Conservation (phyloP, 176 grass and related monocot species). For the Areca catechu region DNA sequence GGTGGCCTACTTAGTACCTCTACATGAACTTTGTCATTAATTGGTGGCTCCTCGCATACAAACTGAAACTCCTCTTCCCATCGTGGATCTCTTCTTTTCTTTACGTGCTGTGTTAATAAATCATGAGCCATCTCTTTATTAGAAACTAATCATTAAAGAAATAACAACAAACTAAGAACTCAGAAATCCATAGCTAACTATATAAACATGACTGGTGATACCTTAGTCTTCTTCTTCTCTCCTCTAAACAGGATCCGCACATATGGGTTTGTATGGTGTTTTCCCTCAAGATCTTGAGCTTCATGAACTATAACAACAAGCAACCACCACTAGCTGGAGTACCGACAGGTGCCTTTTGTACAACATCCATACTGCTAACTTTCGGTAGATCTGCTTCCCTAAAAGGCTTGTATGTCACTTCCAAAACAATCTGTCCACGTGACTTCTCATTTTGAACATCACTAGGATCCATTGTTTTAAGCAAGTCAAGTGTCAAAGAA, state of each 20-base stretch:
- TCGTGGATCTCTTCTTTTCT: conserved; percentile 87
- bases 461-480: conserved; percentile 59
- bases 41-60: conserved; percentile 72
- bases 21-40: conserved; percentile 77
- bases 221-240: conserved; percentile 70
- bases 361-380: background rate
- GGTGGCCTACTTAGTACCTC: conserved; percentile 70
- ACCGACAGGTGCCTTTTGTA: conserved; percentile 4
- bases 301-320: conserved; percentile 19
- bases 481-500: conserved; percentile 58
- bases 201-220: conserved; percentile 7
- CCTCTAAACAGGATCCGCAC: conserved; percentile 11
- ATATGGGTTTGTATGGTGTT: conserved; percentile 21
- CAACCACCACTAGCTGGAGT: conserved; percentile 17
- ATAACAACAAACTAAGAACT: too few species aligned
- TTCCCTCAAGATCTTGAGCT: conserved; percentile 23
- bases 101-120: conserved; percentile 42
- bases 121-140: too few species aligned
- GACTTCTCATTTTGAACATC: conserved; percentile 68
- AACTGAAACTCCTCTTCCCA: conserved; percentile 79
- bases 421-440: conserved; percentile 40
- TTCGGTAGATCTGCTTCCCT: conserved; percentile 9
- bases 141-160: too few species aligned
- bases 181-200: too few species aligned
- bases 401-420: conserved; percentile 21